These are phyloP conservation scores for Lasiodiplodia sp. DNA, from an alignment of 2,329 filamentous ascomycete species.

Conservation along the genomic window DNA sequence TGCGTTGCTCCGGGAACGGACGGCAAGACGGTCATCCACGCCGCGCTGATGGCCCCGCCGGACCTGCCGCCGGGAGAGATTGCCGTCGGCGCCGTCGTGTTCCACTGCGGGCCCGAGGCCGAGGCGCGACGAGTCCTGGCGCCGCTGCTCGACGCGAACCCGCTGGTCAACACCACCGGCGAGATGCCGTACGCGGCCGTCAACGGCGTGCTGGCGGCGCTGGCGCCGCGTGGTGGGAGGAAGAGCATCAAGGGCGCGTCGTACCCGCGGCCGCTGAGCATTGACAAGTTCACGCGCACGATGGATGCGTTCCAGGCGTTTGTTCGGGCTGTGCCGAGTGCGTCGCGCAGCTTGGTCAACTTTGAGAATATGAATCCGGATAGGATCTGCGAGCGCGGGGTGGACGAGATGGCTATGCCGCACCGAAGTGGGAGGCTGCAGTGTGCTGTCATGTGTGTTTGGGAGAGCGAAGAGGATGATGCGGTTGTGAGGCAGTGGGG, in stretches of 20 bases:
- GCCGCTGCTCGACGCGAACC: slow-evolving; percentile 38
- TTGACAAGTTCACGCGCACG: slow-evolving; percentile 37
- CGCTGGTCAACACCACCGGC: slow-evolving; percentile 37
- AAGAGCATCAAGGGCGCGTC: slow-evolving; percentile 48
- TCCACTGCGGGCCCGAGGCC: background rate
- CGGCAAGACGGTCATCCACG: slow-evolving; percentile 2
- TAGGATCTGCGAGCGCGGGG: slow-evolving; percentile 16
- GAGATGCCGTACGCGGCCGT: slow-evolving; percentile 44
- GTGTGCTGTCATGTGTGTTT: background rate
- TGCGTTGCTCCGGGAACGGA: background rate
- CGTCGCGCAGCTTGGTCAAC: slow-evolving; percentile 36
- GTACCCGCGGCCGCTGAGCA: slow-evolving; percentile 44
- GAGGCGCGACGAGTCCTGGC: slow-evolving; percentile 7
- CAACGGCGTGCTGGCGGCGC: slow-evolving; percentile 44
- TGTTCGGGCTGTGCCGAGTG: slow-evolving; percentile 36
- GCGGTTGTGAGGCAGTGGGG: slow-evolving; percentile 16
- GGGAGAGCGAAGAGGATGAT: slow-evolving; percentile 10
- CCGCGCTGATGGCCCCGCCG: background rate
- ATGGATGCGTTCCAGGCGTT: slow-evolving; percentile 40
- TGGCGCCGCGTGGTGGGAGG: slow-evolving; percentile 44
- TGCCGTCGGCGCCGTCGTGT: background rate
- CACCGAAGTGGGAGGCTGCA: slow-evolving; percentile 30
- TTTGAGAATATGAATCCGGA: slow-evolving; percentile 27
- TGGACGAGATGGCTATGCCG: slow-evolving; percentile 22
- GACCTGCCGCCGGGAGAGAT: background rate